phyloP scores from a whole-genome alignment of 225 moss, liverwort and hornwort genomes.

The Asterella californica region DNA sequence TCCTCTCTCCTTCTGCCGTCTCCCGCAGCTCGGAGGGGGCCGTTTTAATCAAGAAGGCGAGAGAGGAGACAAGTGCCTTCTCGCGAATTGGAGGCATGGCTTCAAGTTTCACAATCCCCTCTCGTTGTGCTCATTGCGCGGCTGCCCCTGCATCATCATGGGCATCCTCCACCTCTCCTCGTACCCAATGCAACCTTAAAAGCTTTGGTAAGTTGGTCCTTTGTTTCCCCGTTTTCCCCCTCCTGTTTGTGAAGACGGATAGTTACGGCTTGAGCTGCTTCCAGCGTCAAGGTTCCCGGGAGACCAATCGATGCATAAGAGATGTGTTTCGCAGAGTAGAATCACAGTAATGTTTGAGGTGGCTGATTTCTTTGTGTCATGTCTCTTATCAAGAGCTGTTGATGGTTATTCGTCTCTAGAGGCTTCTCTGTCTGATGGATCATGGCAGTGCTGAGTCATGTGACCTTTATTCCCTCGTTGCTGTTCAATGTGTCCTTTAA shows the following conservation, averaged over 20 bases:
- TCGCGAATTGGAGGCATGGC: constrained; percentile 13
- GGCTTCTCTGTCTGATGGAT: background rate
- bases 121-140: constrained; percentile 11
- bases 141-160: background rate
- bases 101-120: constrained; percentile 5
- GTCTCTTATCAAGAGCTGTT: too few species aligned
- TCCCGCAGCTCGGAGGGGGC: background rate
- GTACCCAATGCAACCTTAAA: background rate
- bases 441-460: background rate
- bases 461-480: background rate
- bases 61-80: background rate
- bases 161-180: constrained; percentile 10
- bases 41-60: background rate
- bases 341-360: background rate
- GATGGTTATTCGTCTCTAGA: too few species aligned
- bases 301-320: background rate
- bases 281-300: too few species aligned
- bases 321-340: background rate
- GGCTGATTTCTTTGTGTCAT: background rate
- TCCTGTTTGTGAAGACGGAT: background rate
- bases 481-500: background rate
- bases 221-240: background rate
- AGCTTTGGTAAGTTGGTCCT: constrained; percentile 6
- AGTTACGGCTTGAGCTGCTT: background rate
- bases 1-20: background rate